phyloP scores from a whole-genome alignment of 2,329 filamentous ascomycete genomes.

The Neocucurbitaria cava region DNA sequence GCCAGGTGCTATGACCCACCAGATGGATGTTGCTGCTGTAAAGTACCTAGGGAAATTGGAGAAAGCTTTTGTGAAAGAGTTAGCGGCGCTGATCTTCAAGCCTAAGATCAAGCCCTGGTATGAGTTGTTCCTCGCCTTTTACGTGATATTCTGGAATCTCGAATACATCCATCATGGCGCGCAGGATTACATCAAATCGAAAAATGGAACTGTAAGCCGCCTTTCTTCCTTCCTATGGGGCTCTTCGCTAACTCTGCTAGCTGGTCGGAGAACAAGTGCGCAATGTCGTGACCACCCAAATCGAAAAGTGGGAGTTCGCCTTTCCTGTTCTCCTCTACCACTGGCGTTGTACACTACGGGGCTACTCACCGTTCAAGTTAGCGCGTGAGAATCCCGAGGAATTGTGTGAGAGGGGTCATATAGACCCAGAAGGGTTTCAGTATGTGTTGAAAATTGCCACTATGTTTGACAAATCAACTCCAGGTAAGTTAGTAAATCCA shows the following conservation, averaged over 20 bases:
- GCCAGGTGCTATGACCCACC: slow-evolving; percentile 45
- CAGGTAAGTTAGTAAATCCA: slow-evolving; percentile 28
- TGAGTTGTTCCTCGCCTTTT: slow-evolving; percentile 45
- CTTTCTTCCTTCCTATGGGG: not conserved
- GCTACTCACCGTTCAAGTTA: slow-evolving; percentile 42
- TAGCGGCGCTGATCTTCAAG: slow-evolving; percentile 40
- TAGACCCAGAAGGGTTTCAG: slow-evolving; percentile 39
- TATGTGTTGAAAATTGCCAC: slow-evolving; percentile 37
- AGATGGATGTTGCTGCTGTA: slow-evolving; percentile 46
- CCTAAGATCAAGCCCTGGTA: slow-evolving; percentile 48
- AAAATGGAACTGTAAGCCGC: slow-evolving; percentile 44
- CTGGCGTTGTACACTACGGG: slow-evolving; percentile 42
- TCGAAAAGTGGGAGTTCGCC: slow-evolving; percentile 45
- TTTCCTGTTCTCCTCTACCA: slow-evolving; percentile 41
- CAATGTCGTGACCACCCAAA: slow-evolving; percentile 41
- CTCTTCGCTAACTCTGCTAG: slow-evolving; percentile 27
- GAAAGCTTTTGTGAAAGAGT: slow-evolving; percentile 36
- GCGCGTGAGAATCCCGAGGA: slow-evolving; percentile 46
- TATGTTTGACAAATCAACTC: slow-evolving; percentile 32
- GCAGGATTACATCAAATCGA: slow-evolving; percentile 43
- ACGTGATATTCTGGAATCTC: slow-evolving; percentile 46
- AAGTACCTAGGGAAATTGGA: slow-evolving; percentile 42
- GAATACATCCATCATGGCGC: slow-evolving; percentile 46
- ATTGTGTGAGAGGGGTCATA: slow-evolving; percentile 35
- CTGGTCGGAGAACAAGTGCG: slow-evolving; percentile 40